phyloP scores from a whole-genome alignment of 257 asterid species.

The Coffea canephora region DNA sequence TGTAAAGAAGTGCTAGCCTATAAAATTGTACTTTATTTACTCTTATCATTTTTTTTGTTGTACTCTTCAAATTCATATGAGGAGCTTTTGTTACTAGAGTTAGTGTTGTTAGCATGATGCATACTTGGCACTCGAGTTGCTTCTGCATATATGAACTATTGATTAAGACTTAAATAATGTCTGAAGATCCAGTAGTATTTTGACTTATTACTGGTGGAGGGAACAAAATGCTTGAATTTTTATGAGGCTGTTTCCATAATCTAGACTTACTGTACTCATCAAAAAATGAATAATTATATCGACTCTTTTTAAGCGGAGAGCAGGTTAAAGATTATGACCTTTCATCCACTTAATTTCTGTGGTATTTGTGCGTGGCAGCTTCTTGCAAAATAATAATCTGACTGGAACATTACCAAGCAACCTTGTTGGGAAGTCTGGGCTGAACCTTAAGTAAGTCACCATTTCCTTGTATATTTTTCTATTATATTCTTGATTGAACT shows the following conservation, averaged over 20 bases:
- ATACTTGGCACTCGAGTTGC: not conserved
- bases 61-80: too few relatives aligned
- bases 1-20: too few relatives aligned
- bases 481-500: conserved; percentile 15
- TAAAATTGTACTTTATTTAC: too few relatives aligned
- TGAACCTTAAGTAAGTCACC: conserved; percentile 52
- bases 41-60: too few relatives aligned
- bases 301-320: not conserved
- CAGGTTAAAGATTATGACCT: not conserved
- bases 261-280: too few relatives aligned
- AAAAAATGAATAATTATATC: too few relatives aligned
- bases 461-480: not conserved
- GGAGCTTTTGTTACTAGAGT: not conserved
- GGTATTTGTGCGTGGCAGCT: conserved; percentile 34
- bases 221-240: not conserved
- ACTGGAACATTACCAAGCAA: conserved; percentile 73
- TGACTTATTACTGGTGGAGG: not conserved
- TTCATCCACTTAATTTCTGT: not conserved
- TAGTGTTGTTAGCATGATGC: not conserved
- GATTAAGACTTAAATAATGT: not conserved
- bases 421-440: conserved; percentile 52
- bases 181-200: not conserved
- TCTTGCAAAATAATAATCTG: conserved; percentile 80
- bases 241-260: too few relatives aligned
- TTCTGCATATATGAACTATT: not conserved